A percentile compares a stretch with the other conserved stretches of the same genome.
Conservation (phyloP, 495 filamentous ascomycete genomes). For the Evansstolkia leycettana region DNA sequence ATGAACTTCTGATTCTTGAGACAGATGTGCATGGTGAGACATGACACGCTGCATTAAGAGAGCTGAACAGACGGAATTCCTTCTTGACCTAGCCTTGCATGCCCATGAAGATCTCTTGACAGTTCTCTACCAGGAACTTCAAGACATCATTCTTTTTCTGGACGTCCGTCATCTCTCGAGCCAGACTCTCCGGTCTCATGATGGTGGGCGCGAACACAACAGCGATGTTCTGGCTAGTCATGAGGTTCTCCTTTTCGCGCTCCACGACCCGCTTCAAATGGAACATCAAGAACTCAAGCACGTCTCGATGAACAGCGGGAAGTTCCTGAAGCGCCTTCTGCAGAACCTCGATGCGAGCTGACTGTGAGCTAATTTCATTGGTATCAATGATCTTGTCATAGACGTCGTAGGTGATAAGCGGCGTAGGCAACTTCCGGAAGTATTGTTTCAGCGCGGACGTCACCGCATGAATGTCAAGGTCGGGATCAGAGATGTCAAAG, state of each 20-base stretch:
- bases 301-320: slow-evolving; percentile 71
- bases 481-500: slow-evolving; percentile 85
- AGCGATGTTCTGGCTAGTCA: slow-evolving; percentile 89
- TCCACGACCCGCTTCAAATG: slow-evolving; percentile 83
- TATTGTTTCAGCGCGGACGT: slow-evolving; percentile 96
- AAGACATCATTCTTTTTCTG: slow-evolving; percentile 81
- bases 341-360: slow-evolving; percentile 50
- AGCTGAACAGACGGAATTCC: background rate
- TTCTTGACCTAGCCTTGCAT: slow-evolving; percentile 16
- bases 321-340: slow-evolving; percentile 60
- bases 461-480: slow-evolving; percentile 91
- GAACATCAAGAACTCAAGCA: slow-evolving; percentile 87
- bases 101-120: slow-evolving; percentile 59
- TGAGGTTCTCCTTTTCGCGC: slow-evolving; percentile 72
- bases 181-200: slow-evolving; percentile 76
- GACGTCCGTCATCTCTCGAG: slow-evolving; percentile 93
- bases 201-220: slow-evolving; percentile 98
- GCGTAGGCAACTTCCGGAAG: slow-evolving; percentile 85
- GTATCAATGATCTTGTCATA: slow-evolving; percentile 86
- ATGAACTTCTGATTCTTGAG: too few species aligned
- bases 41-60: background rate
- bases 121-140: slow-evolving; percentile 82
- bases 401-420: slow-evolving; percentile 82
- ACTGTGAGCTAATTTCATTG: slow-evolving; percentile 20
- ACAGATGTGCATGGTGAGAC: background rate